Evolutionary conservation across 192 early-diverging fungal species (phyloP), one percentile per base, ranked within the genome.

Genomic region (Backusella macrospora): DNA sequence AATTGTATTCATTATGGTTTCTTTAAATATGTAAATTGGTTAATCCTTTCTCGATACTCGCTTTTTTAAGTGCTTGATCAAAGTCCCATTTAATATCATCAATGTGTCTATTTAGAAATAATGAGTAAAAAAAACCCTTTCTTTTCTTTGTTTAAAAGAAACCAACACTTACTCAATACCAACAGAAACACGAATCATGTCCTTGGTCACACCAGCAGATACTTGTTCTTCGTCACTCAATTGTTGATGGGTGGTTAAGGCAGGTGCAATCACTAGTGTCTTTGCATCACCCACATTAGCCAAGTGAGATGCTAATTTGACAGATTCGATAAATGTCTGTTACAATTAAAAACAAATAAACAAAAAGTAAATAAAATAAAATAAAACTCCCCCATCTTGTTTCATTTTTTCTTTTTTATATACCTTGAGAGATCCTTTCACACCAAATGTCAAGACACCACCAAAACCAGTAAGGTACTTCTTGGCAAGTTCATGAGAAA

Each of bases 211-310:
- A 68, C 96, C 95, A 9, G 89, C 81, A 7, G 88, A 72, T n/a
- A 74, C 34, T 78, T 95, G 94, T 82, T 98, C 96, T 39, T 89
- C 88, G 71, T 92, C 89, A 6, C 86, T 86, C 49, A 98, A 82
- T 81, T 96, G 96, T 77, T 93, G 92, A 77, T 98, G 95, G 13
- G 94, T 98, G 6, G 95, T 96, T 34, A 87, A 78, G 21, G 92
- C 83, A 10, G 96, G 93, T 68, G 95, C 91, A 73, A 96, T 94
- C 21, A 93, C 92, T 29, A 98, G 85, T 7, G 95, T 96, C 77
- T 93, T 89, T 9, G 93, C 88, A 81, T 98, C 96, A 63, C 96
- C 96, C n/a, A 98, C 94, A 70, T 98, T 98, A 49, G 95, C 96
- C 26, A 98, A 80, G 78, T 96, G 93, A n/a, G 92, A 94, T 4